Conservation (phyloP, 2,329 filamentous ascomycete species). For the Penicillium sp. region DNA sequence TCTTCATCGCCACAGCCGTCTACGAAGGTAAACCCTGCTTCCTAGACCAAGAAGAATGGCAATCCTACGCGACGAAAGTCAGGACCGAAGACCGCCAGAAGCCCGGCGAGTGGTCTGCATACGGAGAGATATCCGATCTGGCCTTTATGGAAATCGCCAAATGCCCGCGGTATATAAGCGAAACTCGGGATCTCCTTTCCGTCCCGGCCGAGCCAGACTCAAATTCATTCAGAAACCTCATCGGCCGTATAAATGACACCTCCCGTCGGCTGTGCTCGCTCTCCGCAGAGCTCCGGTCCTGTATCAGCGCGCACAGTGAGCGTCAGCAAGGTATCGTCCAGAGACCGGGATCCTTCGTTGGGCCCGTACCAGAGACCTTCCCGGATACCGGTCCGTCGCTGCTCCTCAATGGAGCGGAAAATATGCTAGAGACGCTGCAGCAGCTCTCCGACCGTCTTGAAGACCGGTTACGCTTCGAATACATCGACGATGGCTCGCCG, state of each 20-base stretch:
- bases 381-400: slow-evolving; percentile 21
- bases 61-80: slow-evolving; percentile 19
- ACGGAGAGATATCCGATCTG: slow-evolving; percentile 19
- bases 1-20: slow-evolving; percentile 30
- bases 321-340: slow-evolving; percentile 20
- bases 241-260: slow-evolving; percentile 15
- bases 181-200: slow-evolving; percentile 14
- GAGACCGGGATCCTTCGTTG: slow-evolving; percentile 19
- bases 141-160: slow-evolving; percentile 24
- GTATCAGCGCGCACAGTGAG: slow-evolving; percentile 18
- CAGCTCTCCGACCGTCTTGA: slow-evolving; percentile 16
- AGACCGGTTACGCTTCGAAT: slow-evolving; percentile 3
- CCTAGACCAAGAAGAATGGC: slow-evolving; percentile 29
- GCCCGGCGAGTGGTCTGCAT: slow-evolving; percentile 20
- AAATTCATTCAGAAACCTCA: slow-evolving; percentile 1
- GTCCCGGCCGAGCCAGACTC: not conserved
- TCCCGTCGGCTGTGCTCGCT: slow-evolving; percentile 8
- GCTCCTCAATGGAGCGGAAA: slow-evolving; percentile 22
- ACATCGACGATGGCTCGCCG: slow-evolving; percentile 14
- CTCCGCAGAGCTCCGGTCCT: slow-evolving; percentile 12
- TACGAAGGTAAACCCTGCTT: slow-evolving; percentile 30
- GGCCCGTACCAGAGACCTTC: slow-evolving; percentile 19
- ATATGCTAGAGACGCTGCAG: slow-evolving; percentile 15
- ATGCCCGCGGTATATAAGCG: slow-evolving; percentile 24
- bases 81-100: slow-evolving; percentile 21